Conservation (phyloP, 2,329 filamentous ascomycete genomes). For the Xylariaceae sp. region DNA sequence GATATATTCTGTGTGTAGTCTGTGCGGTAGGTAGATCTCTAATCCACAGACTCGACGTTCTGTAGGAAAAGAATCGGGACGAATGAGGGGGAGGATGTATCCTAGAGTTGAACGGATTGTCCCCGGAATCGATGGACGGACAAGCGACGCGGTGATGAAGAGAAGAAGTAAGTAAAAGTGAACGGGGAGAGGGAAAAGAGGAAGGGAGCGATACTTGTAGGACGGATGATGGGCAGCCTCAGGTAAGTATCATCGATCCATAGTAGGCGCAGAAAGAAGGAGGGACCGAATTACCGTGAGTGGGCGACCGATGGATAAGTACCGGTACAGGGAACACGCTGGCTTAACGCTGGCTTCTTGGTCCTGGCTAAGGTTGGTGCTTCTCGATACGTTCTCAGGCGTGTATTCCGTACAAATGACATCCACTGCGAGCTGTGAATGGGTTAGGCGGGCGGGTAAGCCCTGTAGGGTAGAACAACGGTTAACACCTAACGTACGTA, state of each 20-base stretch:
- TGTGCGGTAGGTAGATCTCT: background rate
- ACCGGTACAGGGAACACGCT: background rate
- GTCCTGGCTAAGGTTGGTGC: no score
- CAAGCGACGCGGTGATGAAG: slow-evolving; percentile 1
- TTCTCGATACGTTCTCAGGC: no score
- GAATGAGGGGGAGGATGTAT: background rate
- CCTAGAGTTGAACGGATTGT: background rate
- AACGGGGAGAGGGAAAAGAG: background rate
- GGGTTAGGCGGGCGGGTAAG: background rate
- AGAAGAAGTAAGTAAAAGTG: background rate
- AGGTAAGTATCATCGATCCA: background rate
- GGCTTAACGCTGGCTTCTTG: background rate
- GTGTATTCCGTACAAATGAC: no score
- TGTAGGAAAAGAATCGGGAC: slow-evolving; percentile 5
- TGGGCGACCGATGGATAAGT: no score
- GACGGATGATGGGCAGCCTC: background rate
- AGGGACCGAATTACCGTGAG: background rate
- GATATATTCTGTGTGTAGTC: no score
- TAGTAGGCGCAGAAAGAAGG: background rate
- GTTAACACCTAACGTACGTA: background rate
- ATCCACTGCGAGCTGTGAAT: no score
- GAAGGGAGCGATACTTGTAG: background rate
- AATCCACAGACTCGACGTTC: background rate
- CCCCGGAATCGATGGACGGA: background rate
- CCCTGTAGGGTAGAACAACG: background rate